Conservation (phyloP, 192 early-diverging fungal species). For the Backusella mclennaniae region DNA sequence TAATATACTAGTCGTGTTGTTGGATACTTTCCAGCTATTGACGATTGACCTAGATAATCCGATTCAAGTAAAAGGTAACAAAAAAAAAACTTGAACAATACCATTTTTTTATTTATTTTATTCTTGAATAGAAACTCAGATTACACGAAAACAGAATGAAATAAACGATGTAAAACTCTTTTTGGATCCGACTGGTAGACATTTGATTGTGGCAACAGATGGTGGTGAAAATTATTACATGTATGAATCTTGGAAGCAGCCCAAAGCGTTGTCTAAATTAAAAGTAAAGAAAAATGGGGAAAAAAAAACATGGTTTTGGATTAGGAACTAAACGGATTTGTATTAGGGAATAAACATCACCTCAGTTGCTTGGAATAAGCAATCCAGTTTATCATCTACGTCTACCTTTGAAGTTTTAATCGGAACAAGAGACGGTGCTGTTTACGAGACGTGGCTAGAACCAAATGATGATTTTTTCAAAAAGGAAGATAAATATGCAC, state of each 20-base stretch:
- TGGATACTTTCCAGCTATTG: slow-evolving; percentile 72
- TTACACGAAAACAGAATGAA: slow-evolving; percentile 54
- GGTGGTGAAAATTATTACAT: slow-evolving; percentile 92
- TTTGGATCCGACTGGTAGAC: slow-evolving; percentile 86
- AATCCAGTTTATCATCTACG: slow-evolving; percentile 42
- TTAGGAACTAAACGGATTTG: background rate
- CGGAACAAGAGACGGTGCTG: slow-evolving; percentile 81
- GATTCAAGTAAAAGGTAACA: slow-evolving; percentile 69
- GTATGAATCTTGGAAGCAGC: slow-evolving; percentile 80
- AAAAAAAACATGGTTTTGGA: background rate
- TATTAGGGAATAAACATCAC: slow-evolving; percentile 72
- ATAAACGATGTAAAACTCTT: slow-evolving; percentile 69
- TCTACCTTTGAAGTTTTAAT: slow-evolving; percentile 84
- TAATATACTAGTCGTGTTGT: slow-evolving; percentile 81
- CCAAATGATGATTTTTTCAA: slow-evolving; percentile 83
- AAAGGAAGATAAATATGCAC: slow-evolving; percentile 77
- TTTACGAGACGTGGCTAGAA: slow-evolving; percentile 88
- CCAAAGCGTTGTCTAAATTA: slow-evolving; percentile 73
- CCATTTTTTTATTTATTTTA: background rate
- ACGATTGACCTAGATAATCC: slow-evolving; percentile 89
- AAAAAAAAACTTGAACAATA: background rate
- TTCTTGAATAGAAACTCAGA: slow-evolving; percentile 61
- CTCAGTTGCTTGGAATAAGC: slow-evolving; percentile 86
- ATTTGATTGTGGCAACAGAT: slow-evolving; percentile 85
- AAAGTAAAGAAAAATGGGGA: slow-evolving; percentile 49